Evolutionary conservation across 2,329 filamentous ascomycete genomes (phyloP).

Genomic region (Monilinia aucupariae): DNA sequence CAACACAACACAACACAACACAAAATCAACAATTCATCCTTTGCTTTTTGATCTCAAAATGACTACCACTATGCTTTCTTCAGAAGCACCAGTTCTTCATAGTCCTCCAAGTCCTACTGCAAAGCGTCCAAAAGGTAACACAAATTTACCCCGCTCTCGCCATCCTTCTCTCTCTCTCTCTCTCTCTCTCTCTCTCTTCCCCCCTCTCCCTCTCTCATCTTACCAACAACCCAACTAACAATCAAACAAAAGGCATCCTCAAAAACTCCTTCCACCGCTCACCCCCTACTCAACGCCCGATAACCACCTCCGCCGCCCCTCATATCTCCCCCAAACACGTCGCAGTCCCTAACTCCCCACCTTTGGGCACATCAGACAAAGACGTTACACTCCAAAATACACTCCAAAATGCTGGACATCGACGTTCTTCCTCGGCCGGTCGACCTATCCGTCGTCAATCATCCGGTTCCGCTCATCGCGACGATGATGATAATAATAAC

Average conservation of each 20-base stretch:
- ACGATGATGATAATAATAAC: slow-evolving; percentile 45
- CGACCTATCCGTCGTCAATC: slow-evolving; percentile 47
- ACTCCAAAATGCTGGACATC: slow-evolving; percentile 84
- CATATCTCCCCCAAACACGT: slow-evolving; percentile 23
- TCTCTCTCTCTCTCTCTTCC: too few species aligned
- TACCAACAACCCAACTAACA: slow-evolving; percentile 15
- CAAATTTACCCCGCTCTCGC: slow-evolving; percentile 8
- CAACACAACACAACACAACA: background rate
- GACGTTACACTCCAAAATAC: slow-evolving; percentile 90
- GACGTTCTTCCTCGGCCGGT: slow-evolving; percentile 75
- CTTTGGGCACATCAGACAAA: slow-evolving; percentile 3
- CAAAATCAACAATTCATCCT: background rate
- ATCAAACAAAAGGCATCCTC: slow-evolving; percentile 65
- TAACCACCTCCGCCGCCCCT: slow-evolving; percentile 42
- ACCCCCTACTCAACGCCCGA: slow-evolving; percentile 40
- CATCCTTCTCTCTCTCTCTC: too few species aligned
- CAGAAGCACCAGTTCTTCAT: slow-evolving; percentile 29
- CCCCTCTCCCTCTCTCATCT: background rate
- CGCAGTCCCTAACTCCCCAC: slow-evolving; percentile 28
- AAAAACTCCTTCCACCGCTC: slow-evolving; percentile 77
- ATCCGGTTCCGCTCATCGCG: slow-evolving; percentile 28
- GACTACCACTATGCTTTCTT: slow-evolving; percentile 27
- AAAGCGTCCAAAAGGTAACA: slow-evolving; percentile 37
- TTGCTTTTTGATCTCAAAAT: background rate
- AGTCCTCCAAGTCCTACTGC: slow-evolving; percentile 33